phyloP scores from a whole-genome alignment of 2,329 filamentous ascomycete species.

The Exophiala xenobiotica region DNA sequence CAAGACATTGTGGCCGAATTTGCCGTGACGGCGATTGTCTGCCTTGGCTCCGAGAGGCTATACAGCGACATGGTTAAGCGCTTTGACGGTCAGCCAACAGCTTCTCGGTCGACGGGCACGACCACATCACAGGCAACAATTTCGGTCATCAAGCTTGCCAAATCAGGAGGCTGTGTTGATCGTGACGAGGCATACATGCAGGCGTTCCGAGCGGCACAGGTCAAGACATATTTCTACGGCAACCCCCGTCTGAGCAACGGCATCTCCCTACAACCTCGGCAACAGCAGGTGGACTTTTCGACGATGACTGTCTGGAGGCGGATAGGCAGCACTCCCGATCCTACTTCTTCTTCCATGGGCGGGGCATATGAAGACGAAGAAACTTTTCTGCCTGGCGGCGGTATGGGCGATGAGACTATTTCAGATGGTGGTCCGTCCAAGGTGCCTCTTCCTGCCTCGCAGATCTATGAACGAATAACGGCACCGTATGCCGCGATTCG shows the following conservation, averaged over 20 bases:
- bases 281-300: constrained; percentile 77
- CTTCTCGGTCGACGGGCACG: constrained; percentile 47
- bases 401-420: constrained; percentile 39
- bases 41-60: constrained; percentile 75
- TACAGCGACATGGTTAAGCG: constrained; percentile 71
- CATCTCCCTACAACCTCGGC: constrained; percentile 79
- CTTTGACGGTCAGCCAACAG: constrained; percentile 57
- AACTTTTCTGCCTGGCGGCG: constrained; percentile 28
- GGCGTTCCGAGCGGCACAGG: constrained; percentile 68
- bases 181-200: constrained; percentile 74
- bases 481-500: constrained; percentile 55
- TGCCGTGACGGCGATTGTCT: constrained; percentile 75
- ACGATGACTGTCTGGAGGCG: constrained; percentile 72
- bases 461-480: constrained; percentile 34
- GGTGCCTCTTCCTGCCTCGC: constrained; percentile 27
- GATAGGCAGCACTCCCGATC: constrained; percentile 35
- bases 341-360: not conserved
- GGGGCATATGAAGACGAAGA: constrained; percentile 50
- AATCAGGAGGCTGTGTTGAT: constrained; percentile 80
- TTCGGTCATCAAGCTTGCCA: constrained; percentile 73
- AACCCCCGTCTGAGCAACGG: constrained; percentile 52
- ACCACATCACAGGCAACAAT: constrained; percentile 64
- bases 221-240: constrained; percentile 94
- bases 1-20: constrained; percentile 74
- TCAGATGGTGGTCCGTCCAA: constrained; percentile 13